Percentiles rank a stretch among this genome's conserved stretches.
phyloP scores from a whole-genome alignment of 768 basidiomycete genomes.

The Calocybe indica region DNA sequence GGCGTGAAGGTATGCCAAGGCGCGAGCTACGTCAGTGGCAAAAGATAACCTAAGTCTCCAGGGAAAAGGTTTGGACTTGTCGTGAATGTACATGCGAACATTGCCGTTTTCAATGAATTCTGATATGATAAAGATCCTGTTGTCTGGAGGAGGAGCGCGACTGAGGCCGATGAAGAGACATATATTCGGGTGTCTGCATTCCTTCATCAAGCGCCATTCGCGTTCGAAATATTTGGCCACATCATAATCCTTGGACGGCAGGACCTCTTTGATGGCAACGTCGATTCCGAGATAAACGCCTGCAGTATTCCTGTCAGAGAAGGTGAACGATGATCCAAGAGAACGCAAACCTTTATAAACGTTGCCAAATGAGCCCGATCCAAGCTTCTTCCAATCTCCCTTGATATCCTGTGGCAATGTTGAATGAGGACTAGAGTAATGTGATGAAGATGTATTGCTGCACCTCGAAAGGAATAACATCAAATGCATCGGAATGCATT shows the following conservation, averaged over 20 bases:
- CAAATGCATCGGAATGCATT: conserved; percentile 66
- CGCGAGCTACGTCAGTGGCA: conserved; percentile 89
- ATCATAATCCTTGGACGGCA: conserved; percentile 88
- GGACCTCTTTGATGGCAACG: conserved; percentile 94
- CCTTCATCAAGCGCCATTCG: conserved; percentile 98
- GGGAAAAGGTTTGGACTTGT: conserved; percentile 77
- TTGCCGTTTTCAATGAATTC: conserved; percentile 94
- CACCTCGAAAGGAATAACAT: conserved; percentile 84
- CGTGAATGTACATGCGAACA: conserved; percentile 85
- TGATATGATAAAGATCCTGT: conserved; percentile 90
- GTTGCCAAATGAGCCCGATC: conserved; percentile 90
- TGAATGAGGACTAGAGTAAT: background rate
- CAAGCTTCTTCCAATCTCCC: conserved; percentile 84
- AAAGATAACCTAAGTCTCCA: conserved; percentile 94
- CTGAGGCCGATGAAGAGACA: conserved; percentile 91
- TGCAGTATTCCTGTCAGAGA: conserved; percentile 16
- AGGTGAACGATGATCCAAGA: background rate
- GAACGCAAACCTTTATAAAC: conserved; percentile 70
- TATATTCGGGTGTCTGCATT: conserved; percentile 88
- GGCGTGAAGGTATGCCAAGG: conserved; percentile 96
- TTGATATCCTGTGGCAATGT: conserved; percentile 62
- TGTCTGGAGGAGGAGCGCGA: conserved; percentile 68
- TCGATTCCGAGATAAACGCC: conserved; percentile 92
- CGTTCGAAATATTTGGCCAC: conserved; percentile 97
- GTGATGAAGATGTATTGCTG: background rate